Evolutionary conservation across 176 grass and related monocot species (phyloP), one percentile per base, ranked within the genome.

Genomic region (Eragrostis curvula): DNA sequence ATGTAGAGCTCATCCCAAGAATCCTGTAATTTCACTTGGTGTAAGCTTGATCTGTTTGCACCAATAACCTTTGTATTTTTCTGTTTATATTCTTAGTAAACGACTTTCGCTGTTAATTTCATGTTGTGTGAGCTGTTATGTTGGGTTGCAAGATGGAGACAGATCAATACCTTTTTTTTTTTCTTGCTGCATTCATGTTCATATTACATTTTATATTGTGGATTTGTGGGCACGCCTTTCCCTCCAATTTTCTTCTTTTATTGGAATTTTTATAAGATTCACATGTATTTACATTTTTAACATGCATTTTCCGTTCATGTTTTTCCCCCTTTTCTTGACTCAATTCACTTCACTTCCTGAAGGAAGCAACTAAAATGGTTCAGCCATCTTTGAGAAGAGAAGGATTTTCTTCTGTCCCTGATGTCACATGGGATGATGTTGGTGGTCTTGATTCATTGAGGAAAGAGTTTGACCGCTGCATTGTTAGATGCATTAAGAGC

Each of bases 391-490:
- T 94, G 84, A 98, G 90, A 89, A 93, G 96, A 83, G 96, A 98
- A 91, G 96, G 96, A 73, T 98, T 98, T 91, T 98, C 92, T 36
- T 91, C 96, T 71, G 92, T 95, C 69, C 96, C 92, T 79, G 94
- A 95, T 56, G 87, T 98, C 68, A 95, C 88, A 79, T 98, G 96
- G 96, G 79, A 83, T 27, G 96, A 98, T 83, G 92, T 98, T 81
- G 96, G 96, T n/a, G 96, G 96, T 29, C 90, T 98, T 65, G 90
- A 83, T 75, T 93, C 81, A 58, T 77, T 98, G 68, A 90, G 90
- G 79, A 89, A 88, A 82, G 75, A 91, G 55, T 98, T 98, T 88
- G 89, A 98, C 39, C 81, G 86, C 40, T 91, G 85, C 63, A 93
- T 98, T 79, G 79, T 98, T 79, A 82, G 90, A 80, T 83, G 90